phyloP scores from a whole-genome alignment of 139 green algal species.

The Nannochloris sp. region DNA sequence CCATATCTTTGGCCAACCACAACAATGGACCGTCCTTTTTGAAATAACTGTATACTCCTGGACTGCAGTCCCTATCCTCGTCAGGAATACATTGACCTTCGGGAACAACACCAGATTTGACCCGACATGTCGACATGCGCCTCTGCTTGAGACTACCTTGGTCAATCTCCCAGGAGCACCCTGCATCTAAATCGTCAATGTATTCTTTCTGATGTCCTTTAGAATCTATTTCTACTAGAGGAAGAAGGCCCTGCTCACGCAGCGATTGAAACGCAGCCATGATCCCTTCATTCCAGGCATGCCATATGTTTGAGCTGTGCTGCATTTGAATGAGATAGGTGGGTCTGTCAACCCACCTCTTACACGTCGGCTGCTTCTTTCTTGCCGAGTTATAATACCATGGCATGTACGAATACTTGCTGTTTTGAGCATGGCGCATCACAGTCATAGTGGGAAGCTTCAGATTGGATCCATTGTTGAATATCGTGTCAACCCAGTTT shows the following conservation, averaged over 20 bases:
- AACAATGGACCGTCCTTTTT: background rate
- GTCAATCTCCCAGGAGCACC: background rate
- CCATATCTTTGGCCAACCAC: conserved; percentile 1
- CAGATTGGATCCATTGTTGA: background rate
- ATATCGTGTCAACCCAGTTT: background rate
- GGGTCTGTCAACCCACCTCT: conserved; percentile 21
- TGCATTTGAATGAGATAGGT: conserved; percentile 25
- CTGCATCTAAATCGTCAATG: conserved; percentile 1
- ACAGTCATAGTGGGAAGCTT: background rate
- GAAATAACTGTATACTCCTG: background rate
- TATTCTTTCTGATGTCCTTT: conserved; percentile 16
- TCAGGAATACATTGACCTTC: background rate
- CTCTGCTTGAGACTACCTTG: background rate
- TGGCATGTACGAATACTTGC: background rate
- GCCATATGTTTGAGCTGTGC: conserved; percentile 30
- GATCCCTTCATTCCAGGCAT: conserved; percentile 29
- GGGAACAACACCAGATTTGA: background rate
- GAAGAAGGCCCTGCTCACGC: conserved; percentile 27
- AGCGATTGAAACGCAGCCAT: conserved; percentile 30
- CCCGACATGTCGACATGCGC: background rate
- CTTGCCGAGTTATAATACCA: background rate
- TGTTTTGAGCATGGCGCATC: background rate
- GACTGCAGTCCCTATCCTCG: background rate
- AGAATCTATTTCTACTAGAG: conserved; percentile 23
- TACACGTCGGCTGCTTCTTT: conserved; percentile 8